These are phyloP conservation scores for Trichoderma brevicompactum DNA, from an alignment of 2,329 filamentous ascomycete genomes.

Conservation along the genomic window DNA sequence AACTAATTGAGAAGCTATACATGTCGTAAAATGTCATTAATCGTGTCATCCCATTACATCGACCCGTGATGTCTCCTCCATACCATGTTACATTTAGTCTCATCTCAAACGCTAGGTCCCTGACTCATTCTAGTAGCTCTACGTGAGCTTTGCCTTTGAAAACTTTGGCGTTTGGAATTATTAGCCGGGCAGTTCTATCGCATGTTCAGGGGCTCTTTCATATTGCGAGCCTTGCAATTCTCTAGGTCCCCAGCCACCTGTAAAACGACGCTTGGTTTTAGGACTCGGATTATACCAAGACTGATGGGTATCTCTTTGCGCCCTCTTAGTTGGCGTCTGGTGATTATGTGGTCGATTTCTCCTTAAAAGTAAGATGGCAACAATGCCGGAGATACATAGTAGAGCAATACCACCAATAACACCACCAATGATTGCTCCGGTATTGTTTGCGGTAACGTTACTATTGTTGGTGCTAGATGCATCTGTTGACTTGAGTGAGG, in stretches of 20 bases:
- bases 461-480: conserved; percentile 17
- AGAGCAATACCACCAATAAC: conserved; percentile 43
- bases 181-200: conserved; percentile 8
- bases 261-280: conserved; percentile 2
- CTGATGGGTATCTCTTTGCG: not conserved
- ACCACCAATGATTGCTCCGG: conserved; percentile 42
- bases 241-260: conserved; percentile 19
- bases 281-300: conserved; percentile 5
- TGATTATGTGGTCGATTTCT: conserved; percentile 8
- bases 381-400: conserved; percentile 39
- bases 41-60: too few relatives aligned
- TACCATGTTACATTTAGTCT: not conserved
- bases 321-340: not conserved
- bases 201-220: not conserved
- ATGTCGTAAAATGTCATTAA: too few relatives aligned
- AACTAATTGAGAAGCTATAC: too few relatives aligned
- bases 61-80: too few relatives aligned
- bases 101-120: not conserved
- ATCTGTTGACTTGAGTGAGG: conserved; percentile 21
- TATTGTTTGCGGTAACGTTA: conserved; percentile 33
- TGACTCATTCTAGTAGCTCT: too few relatives aligned
- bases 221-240: conserved; percentile 6
- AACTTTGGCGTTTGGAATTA: not conserved
- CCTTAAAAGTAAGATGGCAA: conserved; percentile 31
- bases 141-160: not conserved